phyloP scores from a whole-genome alignment of 2,329 filamentous ascomycete species.

The Fusarium floridanum region DNA sequence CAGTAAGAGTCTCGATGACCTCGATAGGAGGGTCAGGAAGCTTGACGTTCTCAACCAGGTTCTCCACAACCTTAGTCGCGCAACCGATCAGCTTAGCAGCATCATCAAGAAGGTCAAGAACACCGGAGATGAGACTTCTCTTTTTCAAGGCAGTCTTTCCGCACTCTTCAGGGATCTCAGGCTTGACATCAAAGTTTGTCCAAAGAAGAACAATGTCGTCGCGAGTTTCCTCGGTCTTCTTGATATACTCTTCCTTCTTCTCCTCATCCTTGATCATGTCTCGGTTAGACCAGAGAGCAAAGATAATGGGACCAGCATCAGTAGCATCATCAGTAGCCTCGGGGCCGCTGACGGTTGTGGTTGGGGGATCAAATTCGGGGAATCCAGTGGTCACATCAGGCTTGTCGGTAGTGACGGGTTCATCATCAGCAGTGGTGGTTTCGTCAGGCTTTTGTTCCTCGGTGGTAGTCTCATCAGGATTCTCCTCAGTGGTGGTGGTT shows the following conservation, averaged over 20 bases:
- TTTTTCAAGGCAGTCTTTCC: constrained; percentile 12
- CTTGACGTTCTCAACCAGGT: constrained; percentile 1
- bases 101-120: constrained; percentile 1
- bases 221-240: constrained; percentile 11
- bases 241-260: constrained; percentile 18
- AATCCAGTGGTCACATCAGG: neutral
- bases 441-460: neutral
- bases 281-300: constrained; percentile 19
- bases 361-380: neutral
- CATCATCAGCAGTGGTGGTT: neutral
- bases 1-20: constrained; percentile 15
- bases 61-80: neutral
- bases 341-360: neutral
- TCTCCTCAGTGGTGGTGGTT: neutral
- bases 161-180: constrained; percentile 4
- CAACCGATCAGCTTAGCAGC: neutral
- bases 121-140: constrained; percentile 20
- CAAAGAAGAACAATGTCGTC: constrained; percentile 12
- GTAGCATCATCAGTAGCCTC: constrained; percentile 1
- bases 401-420: neutral
- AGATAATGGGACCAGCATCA: constrained; percentile 4
- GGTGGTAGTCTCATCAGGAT: neutral
- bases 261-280: constrained; percentile 15
- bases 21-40: constrained; percentile 16
- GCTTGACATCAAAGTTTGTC: constrained; percentile 18